These are phyloP conservation scores for Echium plantagineum DNA, from an alignment of 257 asterid species.

Conservation along the genomic window DNA sequence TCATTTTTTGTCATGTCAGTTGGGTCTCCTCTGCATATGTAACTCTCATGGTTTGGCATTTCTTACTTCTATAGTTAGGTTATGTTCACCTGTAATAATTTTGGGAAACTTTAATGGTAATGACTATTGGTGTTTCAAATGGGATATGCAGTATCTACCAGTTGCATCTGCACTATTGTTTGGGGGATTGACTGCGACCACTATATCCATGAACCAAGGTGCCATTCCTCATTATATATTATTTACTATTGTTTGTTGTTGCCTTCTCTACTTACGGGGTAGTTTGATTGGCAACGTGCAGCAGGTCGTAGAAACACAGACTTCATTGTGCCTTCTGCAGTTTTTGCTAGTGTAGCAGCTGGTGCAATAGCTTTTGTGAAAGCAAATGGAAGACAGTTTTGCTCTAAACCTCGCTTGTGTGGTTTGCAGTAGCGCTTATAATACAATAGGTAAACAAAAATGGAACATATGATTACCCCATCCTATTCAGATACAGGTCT, in stretches of 20 bases:
- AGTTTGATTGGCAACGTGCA: neutral
- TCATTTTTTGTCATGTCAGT: too few relatives aligned
- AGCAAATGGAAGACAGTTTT: conserved; percentile 84
- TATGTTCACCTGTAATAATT: neutral
- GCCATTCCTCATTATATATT: neutral
- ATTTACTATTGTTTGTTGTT: neutral
- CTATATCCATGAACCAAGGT: conserved; percentile 91
- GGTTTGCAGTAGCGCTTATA: conserved; percentile 49
- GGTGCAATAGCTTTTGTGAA: conserved; percentile 76
- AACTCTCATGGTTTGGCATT: too few relatives aligned
- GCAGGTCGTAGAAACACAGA: conserved; percentile 68
- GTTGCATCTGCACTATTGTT: conserved; percentile 89
- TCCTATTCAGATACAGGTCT: too few relatives aligned
- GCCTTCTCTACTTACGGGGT: neutral
- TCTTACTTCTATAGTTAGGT: too few relatives aligned
- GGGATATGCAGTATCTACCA: conserved; percentile 69
- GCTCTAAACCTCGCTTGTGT: conserved; percentile 90
- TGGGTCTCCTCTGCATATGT: too few relatives aligned
- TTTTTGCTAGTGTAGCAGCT: conserved; percentile 74
- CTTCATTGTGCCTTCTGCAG: conserved; percentile 38
- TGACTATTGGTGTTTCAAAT: neutral
- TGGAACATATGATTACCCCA: too few relatives aligned
- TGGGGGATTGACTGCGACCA: conserved; percentile 87
- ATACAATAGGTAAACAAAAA: too few relatives aligned
- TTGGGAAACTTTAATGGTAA: neutral